Conservation (phyloP, 2,329 filamentous ascomycete genomes). For the Gaeumannomyces sp. region DNA sequence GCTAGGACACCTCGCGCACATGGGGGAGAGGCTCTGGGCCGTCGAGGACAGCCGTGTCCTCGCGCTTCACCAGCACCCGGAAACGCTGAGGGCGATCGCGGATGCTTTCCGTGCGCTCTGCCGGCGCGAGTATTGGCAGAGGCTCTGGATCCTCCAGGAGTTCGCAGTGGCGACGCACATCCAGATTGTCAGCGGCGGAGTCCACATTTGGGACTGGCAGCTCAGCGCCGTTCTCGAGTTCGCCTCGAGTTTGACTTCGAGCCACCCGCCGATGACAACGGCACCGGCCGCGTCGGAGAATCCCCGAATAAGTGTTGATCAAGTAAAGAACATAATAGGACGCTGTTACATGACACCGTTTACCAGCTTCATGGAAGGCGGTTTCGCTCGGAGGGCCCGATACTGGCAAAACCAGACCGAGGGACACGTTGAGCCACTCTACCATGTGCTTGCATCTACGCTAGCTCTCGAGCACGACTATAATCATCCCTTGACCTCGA, state of each 20-base stretch:
- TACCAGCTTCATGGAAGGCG: background rate
- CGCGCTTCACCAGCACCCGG: no score
- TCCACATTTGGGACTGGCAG: no score
- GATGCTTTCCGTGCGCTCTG: no score
- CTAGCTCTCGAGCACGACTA: background rate
- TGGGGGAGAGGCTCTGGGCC: background rate
- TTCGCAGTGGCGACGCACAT: no score
- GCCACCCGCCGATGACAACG: no score
- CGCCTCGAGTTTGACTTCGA: no score
- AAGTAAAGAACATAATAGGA: background rate
- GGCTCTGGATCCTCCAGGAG: no score
- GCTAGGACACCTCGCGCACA: background rate
- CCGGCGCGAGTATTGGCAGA: no score
- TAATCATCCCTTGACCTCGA: background rate
- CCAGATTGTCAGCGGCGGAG: no score
- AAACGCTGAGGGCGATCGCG: no score
- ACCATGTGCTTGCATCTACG: conserved; percentile 1
- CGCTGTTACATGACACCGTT: background rate
- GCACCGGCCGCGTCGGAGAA: no score
- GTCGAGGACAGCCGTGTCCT: background rate
- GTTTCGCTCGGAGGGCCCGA: background rate
- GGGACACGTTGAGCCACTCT: background rate
- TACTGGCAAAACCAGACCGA: background rate
- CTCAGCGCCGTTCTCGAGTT: no score
- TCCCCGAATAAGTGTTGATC: background rate